Evolutionary conservation across 768 basidiomycete genomes (phyloP).

Genomic region (Agaricus sinodeliciosus): DNA sequence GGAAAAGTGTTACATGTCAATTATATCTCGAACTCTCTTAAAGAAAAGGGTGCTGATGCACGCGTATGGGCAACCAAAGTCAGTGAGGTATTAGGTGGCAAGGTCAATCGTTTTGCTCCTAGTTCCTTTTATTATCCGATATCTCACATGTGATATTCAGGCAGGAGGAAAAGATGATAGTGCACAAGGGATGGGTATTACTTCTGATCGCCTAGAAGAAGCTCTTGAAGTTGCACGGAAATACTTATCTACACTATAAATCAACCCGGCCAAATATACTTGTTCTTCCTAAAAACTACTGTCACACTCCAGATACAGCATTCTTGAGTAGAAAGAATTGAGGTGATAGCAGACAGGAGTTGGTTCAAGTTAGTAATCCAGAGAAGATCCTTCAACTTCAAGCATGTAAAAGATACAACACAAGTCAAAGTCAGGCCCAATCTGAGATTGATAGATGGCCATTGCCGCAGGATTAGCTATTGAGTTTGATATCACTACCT

Average conservation of each 20-base stretch:
- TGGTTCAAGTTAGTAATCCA: too few species aligned
- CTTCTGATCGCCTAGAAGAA: slow-evolving; percentile 55
- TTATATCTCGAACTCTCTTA: slow-evolving; percentile 53
- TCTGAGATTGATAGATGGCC: too few species aligned
- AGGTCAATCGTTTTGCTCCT: slow-evolving; percentile 41
- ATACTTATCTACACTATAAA: slow-evolving; percentile 17
- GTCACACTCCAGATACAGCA: too few species aligned
- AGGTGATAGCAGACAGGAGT: too few species aligned
- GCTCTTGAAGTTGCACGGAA: slow-evolving; percentile 54
- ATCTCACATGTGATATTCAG: slow-evolving; percentile 27
- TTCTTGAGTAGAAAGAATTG: too few species aligned
- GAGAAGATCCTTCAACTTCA: too few species aligned
- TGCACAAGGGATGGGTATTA: slow-evolving; percentile 81
- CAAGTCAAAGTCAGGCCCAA: too few species aligned
- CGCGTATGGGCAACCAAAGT: slow-evolving; percentile 84
- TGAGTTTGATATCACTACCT: too few species aligned
- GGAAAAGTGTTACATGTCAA: slow-evolving; percentile 87
- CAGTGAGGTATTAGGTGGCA: slow-evolving; percentile 79
- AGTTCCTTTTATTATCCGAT: not conserved
- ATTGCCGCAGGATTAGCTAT: too few species aligned
- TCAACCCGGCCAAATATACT: not conserved
- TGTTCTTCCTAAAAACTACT: too few species aligned
- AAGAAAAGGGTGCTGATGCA: slow-evolving; percentile 69
- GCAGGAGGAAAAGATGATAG: slow-evolving; percentile 94
- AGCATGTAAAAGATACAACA: too few species aligned